Evolutionary conservation across 202 grass and related monocot genomes (phyloP).

Genomic region (Dendrocalamus latiflorus): DNA sequence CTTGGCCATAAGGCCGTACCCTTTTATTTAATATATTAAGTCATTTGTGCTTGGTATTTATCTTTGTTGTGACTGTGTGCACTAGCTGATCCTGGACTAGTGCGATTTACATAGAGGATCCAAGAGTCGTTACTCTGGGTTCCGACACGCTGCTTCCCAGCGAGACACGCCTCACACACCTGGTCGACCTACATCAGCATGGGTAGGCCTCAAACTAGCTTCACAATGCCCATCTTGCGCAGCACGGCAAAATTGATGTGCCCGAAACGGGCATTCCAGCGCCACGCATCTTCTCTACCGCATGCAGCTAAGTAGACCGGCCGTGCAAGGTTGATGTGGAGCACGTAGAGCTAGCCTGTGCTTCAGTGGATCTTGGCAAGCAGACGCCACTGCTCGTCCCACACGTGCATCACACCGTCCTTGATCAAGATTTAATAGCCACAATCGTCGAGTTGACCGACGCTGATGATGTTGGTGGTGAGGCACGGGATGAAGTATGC

Average conservation of each 20-base stretch:
- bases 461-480: not conserved
- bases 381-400: not conserved
- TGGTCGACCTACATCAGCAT: not conserved
- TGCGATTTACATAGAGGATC: too few relatives aligned
- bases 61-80: too few relatives aligned
- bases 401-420: not conserved
- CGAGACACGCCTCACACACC: too few relatives aligned
- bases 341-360: not conserved
- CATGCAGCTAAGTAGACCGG: too few relatives aligned
- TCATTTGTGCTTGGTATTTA: too few relatives aligned
- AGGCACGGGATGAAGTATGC: not conserved
- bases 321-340: not conserved
- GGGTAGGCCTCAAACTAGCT: accelerated
- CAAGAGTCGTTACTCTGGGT: too few relatives aligned
- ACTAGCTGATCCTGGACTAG: too few relatives aligned
- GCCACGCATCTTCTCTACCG: not conserved
- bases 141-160: too few relatives aligned
- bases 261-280: not conserved
- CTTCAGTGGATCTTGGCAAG: too few relatives aligned
- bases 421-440: not conserved
- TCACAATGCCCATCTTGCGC: not conserved
- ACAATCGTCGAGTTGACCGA: not conserved
- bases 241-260: not conserved
- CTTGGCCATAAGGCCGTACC: too few relatives aligned
- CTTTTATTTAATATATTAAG: too few relatives aligned